Evolutionary conservation across 176 grass and related monocot genomes (phyloP), one percentile per base, ranked within the genome.

Genomic region (Avena sativa): DNA sequence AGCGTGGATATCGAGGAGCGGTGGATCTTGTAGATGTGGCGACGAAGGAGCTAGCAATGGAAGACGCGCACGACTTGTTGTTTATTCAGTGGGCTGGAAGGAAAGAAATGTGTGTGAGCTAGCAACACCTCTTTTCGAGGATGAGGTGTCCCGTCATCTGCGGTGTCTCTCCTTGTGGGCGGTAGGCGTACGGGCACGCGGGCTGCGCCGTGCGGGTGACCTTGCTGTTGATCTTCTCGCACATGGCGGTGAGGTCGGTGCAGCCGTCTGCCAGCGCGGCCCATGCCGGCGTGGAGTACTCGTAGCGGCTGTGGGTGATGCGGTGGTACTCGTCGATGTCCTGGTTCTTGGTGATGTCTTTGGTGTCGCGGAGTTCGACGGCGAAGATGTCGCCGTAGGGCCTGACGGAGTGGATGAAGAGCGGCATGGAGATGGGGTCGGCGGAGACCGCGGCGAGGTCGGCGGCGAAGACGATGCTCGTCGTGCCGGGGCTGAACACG

Each of bases 371-470:
- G 21, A 92, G 76, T 38, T 92, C 49, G 2, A 88, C 48, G 2
- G 12, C 19, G 86, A 88, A 82, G 47, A 88, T 82, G 71, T 88
- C 86, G 16, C 86, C 79, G 17, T 82, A 88, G 15, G 86, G 79
- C 49, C 86, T 20, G 0, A 89, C 90, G 0, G 90, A 89, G 77
- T 92, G 86, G 5, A 82, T 1, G 50, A 92, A 86, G 8, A 72
- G 11, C 3, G 86, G 86, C 84, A 92, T 28, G 0, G 90, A 92
- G 4, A 92, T 86, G 53, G 90, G 86, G 4, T 92, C 86, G 8
- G 71, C 78, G 0, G 90, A 85, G 13, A 86, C 90, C 0, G 75
- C 86, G 19, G 90, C 68, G 8, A 91, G 90, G 79, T 91, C 90
- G 0, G 86, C 5, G 1, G 90, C 50, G 13, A 91, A 71, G n/a